These are phyloP conservation scores for Nakaseomyces kungkrabaensis DNA, from an alignment of 1,139 yeast genomes.

Conservation along the genomic window DNA sequence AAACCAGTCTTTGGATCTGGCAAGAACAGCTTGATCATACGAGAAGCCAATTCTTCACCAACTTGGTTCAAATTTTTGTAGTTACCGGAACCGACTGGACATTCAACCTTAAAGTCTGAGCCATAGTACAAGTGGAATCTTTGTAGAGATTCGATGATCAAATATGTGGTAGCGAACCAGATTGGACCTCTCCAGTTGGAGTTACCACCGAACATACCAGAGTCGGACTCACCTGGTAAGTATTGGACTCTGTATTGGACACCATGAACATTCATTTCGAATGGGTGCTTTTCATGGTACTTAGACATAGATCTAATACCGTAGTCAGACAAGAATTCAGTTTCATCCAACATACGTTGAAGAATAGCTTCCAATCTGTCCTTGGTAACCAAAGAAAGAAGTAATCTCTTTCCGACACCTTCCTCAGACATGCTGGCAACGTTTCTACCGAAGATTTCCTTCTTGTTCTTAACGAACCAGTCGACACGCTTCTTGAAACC, in stretches of 20 bases:
- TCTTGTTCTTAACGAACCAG: conserved; percentile 72
- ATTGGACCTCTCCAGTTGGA: conserved; percentile 97
- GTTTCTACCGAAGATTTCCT: conserved; percentile 62
- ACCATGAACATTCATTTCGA: conserved; percentile 75
- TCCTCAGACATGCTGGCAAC: conserved; percentile 76
- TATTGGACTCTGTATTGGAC: conserved; percentile 62
- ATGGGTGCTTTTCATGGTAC: conserved; percentile 76
- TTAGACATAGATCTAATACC: conserved; percentile 86
- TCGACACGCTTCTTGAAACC: conserved; percentile 72
- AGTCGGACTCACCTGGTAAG: conserved; percentile 83
- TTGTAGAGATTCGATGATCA: conserved; percentile 77
- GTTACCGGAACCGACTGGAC: conserved; percentile 79
- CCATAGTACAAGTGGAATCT: conserved; percentile 86
- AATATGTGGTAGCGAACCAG: conserved; percentile 88
- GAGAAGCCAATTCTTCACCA: conserved; percentile 81
- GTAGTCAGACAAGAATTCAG: conserved; percentile 71
- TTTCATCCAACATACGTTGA: conserved; percentile 74
- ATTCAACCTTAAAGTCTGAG: conserved; percentile 70
- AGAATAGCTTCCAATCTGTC: conserved; percentile 69
- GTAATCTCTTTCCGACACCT: conserved; percentile 75
- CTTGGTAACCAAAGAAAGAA: conserved; percentile 69
- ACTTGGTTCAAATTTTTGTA: conserved; percentile 75
- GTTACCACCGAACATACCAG: conserved; percentile 92
- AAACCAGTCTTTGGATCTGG: conserved; percentile 51
- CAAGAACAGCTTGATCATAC: conserved; percentile 67